phyloP scores from a whole-genome alignment of 2,329 filamentous ascomycete species.

The Cladosporium sp. region DNA sequence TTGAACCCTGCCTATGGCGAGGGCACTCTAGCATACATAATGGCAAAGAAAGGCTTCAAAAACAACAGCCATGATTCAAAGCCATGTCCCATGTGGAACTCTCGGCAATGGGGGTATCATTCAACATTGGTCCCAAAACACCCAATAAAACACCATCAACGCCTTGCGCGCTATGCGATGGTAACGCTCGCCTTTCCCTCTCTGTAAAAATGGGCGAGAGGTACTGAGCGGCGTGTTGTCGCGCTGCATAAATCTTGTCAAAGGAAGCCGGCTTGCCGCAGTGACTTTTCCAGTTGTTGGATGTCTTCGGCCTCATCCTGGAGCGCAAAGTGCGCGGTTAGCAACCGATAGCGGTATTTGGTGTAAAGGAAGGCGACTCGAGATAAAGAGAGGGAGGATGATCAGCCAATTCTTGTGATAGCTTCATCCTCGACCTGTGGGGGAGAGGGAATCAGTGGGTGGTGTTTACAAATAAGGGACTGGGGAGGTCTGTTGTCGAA shows the following conservation, averaged over 20 bases:
- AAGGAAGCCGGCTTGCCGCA: slow-evolving; percentile 23
- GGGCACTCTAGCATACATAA: slow-evolving; percentile 27
- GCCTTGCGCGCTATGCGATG: slow-evolving; percentile 25
- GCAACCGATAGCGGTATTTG: slow-evolving; percentile 8
- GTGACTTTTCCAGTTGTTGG: slow-evolving; percentile 27
- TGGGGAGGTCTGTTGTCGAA: slow-evolving; percentile 6
- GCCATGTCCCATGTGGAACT: slow-evolving; percentile 4
- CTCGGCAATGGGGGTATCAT: slow-evolving; percentile 14
- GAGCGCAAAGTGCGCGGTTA: slow-evolving; percentile 12
- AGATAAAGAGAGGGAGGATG: slow-evolving; percentile 13
- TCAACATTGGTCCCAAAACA: slow-evolving; percentile 8
- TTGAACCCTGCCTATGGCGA: slow-evolving; percentile 28
- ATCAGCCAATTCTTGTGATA: slow-evolving; percentile 60
- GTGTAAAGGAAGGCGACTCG: slow-evolving; percentile 15
- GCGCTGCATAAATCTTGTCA: slow-evolving; percentile 12
- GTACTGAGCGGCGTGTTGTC: slow-evolving; percentile 27
- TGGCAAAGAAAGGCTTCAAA: slow-evolving; percentile 23
- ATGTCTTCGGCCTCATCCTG: slow-evolving; percentile 23
- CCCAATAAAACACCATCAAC: slow-evolving; percentile 26
- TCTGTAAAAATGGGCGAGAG: slow-evolving; percentile 17
- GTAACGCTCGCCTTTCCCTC: slow-evolving; percentile 28
- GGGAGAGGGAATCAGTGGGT: slow-evolving; percentile 27
- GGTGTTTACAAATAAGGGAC: slow-evolving; percentile 18
- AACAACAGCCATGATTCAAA: slow-evolving; percentile 25
- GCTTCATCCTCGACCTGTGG: slow-evolving; percentile 38